These are phyloP conservation scores for Lupinus albus DNA, from an alignment of 306 rosid genomes.

Conservation along the genomic window DNA sequence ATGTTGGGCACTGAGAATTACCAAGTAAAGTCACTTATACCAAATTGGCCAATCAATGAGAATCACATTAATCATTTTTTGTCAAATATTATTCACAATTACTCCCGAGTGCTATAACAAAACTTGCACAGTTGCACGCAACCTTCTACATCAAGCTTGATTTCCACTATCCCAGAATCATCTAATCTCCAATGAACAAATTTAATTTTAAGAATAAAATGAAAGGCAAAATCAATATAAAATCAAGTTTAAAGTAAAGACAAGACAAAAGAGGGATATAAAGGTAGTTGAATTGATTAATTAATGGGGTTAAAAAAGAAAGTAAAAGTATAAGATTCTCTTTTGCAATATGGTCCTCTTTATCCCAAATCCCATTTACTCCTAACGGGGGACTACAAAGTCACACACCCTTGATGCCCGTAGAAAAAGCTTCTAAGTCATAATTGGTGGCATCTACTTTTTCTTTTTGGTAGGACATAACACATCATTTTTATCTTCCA, in stretches of 20 bases:
- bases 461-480: slow-evolving; percentile 13
- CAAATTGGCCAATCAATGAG: background rate
- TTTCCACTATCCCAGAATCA: slow-evolving; percentile 32
- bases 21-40: background rate
- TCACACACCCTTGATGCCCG: slow-evolving; percentile 36
- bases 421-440: background rate
- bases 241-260: slow-evolving; percentile 33
- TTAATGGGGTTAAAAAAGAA: slow-evolving; percentile 27
- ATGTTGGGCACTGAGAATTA: slow-evolving; percentile 17
- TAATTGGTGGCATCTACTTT: slow-evolving; percentile 40
- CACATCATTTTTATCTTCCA: slow-evolving; percentile 34
- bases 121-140: background rate
- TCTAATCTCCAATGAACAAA: slow-evolving; percentile 9
- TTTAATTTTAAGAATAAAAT: slow-evolving; percentile 16
- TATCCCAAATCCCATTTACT: slow-evolving; percentile 34
- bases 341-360: slow-evolving; percentile 42
- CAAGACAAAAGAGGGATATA: slow-evolving; percentile 47
- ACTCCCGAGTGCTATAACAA: background rate
- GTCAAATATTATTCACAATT: slow-evolving; percentile 23
- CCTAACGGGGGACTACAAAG: slow-evolving; percentile 15
- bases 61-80: slow-evolving; percentile 28
- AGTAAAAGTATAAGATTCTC: slow-evolving; percentile 41
- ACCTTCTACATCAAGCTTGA: slow-evolving; percentile 38
- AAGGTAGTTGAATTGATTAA: slow-evolving; percentile 33
- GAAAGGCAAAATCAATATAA: slow-evolving; percentile 30